Evolutionary conservation across 208 protist genomes (phyloP).

Genomic region (Lotmaria passim): DNA sequence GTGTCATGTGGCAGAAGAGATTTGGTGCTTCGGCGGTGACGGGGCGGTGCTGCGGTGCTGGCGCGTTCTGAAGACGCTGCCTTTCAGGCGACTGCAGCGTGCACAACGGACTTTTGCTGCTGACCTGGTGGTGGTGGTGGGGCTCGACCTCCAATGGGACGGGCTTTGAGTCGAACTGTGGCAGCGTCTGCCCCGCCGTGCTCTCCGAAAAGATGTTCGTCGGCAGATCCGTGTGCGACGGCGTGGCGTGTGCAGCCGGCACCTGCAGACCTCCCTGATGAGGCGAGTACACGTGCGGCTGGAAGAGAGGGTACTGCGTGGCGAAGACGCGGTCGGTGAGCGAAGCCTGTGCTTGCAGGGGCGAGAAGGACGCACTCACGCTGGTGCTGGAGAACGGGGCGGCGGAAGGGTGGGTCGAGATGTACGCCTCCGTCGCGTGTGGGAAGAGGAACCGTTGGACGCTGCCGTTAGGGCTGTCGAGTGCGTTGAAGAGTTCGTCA

Average conservation of each 20-base stretch:
- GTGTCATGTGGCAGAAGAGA: not conserved
- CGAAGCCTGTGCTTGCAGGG: not conserved
- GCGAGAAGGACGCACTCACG: not conserved
- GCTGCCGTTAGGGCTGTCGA: not conserved
- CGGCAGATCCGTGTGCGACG: conserved; percentile 10
- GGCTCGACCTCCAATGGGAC: not conserved
- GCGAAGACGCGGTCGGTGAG: conserved; percentile 1
- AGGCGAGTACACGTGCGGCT: conserved; percentile 11
- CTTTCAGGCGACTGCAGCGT: not conserved
- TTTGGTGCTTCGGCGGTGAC: not conserved
- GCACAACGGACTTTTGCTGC: not conserved
- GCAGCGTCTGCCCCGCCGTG: not conserved
- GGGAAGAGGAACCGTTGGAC: conserved; percentile 9
- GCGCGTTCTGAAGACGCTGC: not conserved
- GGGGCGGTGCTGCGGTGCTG: too few species aligned
- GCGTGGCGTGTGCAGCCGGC: not conserved
- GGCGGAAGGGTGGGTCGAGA: not conserved
- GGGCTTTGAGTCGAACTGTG: not conserved
- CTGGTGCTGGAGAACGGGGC: not conserved
- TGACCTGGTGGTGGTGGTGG: too few species aligned
- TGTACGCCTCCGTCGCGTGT: not conserved
- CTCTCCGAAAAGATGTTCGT: conserved; percentile 10
- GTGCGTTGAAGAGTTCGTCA: not conserved
- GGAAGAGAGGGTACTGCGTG: conserved; percentile 10
- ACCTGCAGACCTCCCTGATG: not conserved